Percentiles rank a stretch among this genome's conserved stretches.
phyloP scores from a whole-genome alignment of 2,329 filamentous ascomycete genomes.

The Apiospora sp. region DNA sequence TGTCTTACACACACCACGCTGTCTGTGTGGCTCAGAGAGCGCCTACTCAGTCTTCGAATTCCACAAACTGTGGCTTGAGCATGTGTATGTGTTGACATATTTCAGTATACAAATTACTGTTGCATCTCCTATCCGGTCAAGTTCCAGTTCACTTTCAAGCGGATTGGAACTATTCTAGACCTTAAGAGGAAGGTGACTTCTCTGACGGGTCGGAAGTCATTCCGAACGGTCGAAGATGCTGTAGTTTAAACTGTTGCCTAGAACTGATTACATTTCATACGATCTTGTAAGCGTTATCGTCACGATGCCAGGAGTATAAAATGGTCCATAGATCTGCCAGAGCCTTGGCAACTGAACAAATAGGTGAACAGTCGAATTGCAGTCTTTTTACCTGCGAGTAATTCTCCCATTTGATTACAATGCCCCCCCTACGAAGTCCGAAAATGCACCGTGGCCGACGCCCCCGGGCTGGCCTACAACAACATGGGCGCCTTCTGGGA shows the following conservation, averaged over 20 bases:
- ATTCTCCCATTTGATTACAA: not conserved
- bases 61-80: not conserved
- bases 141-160: not conserved
- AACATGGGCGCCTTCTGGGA: conserved; percentile 36
- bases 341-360: not conserved
- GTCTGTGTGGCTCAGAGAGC: not conserved
- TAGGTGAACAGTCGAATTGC: not conserved
- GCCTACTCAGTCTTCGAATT: not conserved
- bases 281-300: not conserved
- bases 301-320: not conserved
- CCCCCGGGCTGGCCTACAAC: conserved; percentile 31
- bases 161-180: not conserved
- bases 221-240: not conserved
- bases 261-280: not conserved
- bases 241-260: conserved; percentile 4
- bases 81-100: not conserved
- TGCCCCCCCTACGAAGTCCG: conserved; percentile 27
- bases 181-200: not conserved
- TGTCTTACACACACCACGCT: not conserved
- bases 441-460: conserved; percentile 31
- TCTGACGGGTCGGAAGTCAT: too few species aligned
- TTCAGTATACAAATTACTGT: not conserved
- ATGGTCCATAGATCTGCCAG: not conserved
- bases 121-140: not conserved
- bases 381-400: not conserved